Evolutionary conservation across 441 rosid genomes (phyloP).

Genomic region (Viola pubescens): DNA sequence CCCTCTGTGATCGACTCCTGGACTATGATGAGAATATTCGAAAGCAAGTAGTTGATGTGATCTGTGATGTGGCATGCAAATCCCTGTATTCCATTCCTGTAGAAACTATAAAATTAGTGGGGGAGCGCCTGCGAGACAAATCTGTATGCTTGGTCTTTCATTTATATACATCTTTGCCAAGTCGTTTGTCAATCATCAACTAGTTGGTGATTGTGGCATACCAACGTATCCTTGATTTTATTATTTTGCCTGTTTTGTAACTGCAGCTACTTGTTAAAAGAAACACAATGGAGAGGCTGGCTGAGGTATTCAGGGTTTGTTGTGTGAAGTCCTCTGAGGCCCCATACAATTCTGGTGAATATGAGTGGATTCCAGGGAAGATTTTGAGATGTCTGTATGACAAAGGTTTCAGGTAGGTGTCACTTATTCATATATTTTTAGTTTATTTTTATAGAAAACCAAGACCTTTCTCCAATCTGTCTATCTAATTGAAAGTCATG

Average conservation of each 20-base stretch:
- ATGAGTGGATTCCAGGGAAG: slow-evolving; percentile 98
- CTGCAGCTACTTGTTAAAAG: slow-evolving; percentile 81
- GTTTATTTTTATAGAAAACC: background rate
- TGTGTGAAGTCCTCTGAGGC: slow-evolving; percentile 47
- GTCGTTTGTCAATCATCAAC: slow-evolving; percentile 13
- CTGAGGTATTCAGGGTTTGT: slow-evolving; percentile 67
- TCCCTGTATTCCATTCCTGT: slow-evolving; percentile 60
- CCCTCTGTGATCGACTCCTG: slow-evolving; percentile 90
- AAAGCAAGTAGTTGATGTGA: slow-evolving; percentile 89
- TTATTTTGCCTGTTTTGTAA: slow-evolving; percentile 11
- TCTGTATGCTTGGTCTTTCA: slow-evolving; percentile 49
- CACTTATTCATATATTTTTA: background rate
- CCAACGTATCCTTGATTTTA: background rate
- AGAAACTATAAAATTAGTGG: slow-evolving; percentile 72
- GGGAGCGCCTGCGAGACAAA: slow-evolving; percentile 96
- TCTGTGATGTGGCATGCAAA: slow-evolving; percentile 76
- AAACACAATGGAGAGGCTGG: slow-evolving; percentile 86
- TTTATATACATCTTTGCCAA: slow-evolving; percentile 13
- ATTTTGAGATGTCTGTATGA: slow-evolving; percentile 90
- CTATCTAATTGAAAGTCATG: background rate
- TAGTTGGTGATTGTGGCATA: slow-evolving; percentile 12
- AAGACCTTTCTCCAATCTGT: background rate
- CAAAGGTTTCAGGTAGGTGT: slow-evolving; percentile 79
- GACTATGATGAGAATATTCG: slow-evolving; percentile 98
- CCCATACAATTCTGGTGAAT: slow-evolving; percentile 40